Evolutionary conservation across 2,329 filamentous ascomycete species (phyloP), one percentile per base, ranked within the genome.

Genomic region (Pezicula rhizophila): DNA sequence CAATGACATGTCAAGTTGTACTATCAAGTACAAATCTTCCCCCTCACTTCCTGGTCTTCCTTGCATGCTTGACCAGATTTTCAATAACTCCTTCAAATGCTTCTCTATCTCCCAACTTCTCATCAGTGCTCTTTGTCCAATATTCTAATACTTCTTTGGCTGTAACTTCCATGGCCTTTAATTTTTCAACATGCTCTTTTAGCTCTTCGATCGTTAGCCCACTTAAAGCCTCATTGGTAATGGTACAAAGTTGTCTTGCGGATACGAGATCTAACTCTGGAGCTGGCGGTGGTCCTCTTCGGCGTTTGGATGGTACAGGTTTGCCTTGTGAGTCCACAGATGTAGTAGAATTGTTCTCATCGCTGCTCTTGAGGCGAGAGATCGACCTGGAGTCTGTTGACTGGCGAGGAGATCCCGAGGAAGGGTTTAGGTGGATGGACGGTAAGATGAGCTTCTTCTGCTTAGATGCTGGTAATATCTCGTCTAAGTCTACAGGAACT

Each of bases 371-470:
- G 33, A 64, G 45, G n/a, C 62, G 59, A 7, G 55, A 55, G 39
- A 59, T 54, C 15, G 57, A 57, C 38, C 57, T 70, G 12, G 73
- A 74, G 51, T 82, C 79, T 23, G 70, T 71, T 3, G 80, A 83
- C 15, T 71, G 76, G 37, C 78, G 72, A 31, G 73, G 76, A 23
- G 72, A 85, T 54, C 64, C 70, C 46, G 66, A 75, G 52, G 68
- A 76, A 44, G 70, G 67, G 48, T 72, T 71, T 15, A 73, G 60
- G 20, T 64, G 58, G 15, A 93, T 84, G 5, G 91, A 96, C 0
- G 93, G 93, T 1, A 99, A 78, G 4, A 99, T 79, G 15, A 99
- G 83, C 66, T 97, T 97, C 77, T 97, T 97, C 67, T 99, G 93
- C 68, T 97, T 97, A 11, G 89, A 95, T 0, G 92, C 91, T 0